Evolutionary conservation across 257 asterid species (phyloP).

Genomic region (Handroanthus guayacan): DNA sequence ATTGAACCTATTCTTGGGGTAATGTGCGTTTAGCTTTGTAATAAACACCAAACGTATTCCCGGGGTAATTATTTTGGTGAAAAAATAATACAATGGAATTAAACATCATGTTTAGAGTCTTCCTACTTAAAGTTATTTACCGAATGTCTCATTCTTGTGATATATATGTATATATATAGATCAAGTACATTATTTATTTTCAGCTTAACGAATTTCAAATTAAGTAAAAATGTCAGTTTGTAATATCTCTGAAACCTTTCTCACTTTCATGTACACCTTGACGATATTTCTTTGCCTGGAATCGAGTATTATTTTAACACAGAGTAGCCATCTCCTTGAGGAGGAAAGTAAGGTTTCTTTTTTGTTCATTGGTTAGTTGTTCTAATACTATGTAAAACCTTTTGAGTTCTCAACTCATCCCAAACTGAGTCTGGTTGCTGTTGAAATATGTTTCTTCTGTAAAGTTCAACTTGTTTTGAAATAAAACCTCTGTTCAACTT

Average conservation of each 20-base stretch:
- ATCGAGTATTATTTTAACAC: conserved; percentile 25
- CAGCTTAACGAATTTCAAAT: background rate
- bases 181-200: background rate
- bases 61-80: background rate
- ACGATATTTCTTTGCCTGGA: conserved; percentile 26
- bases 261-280: conserved; percentile 30
- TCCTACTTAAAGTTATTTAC: background rate
- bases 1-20: too few species aligned
- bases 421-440: background rate
- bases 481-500: background rate
- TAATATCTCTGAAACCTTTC: conserved; percentile 1
- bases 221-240: conserved; percentile 18
- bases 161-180: background rate
- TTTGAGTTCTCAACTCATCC: background rate
- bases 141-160: conserved; percentile 1
- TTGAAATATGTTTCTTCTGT: too few species aligned
- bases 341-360: conserved; percentile 40
- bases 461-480: too few species aligned
- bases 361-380: background rate
- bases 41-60: background rate
- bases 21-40: background rate
- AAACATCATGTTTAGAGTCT: background rate
- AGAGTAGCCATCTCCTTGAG: conserved; percentile 36
- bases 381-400: background rate
- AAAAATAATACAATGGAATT: background rate